Base-by-base conservation (phyloP, 1,139 yeast genomes). In the Pichia sp. region DNA sequence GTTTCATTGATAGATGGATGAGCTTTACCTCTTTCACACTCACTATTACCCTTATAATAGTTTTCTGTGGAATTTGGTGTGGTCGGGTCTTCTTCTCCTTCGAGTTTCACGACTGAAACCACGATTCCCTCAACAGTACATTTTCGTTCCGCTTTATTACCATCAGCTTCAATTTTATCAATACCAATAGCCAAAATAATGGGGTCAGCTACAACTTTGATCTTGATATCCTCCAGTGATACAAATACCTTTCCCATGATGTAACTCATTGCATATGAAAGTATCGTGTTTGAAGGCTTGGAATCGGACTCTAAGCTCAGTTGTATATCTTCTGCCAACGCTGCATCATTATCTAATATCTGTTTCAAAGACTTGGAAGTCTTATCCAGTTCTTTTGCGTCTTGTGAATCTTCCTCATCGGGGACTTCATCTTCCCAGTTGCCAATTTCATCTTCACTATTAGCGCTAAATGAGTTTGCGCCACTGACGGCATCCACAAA, bases 241-340 rank as follows among this genome's bases (percentile, higher is more conserved):
- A 85, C 74, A 53, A 73, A 80, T 11, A 87, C 68, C 62, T 85
- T 80, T 62, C 87, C 81, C 13, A 87, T 67, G 0, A 92, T 90
- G 59, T 85, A 75, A 57, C 86, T 93, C 1, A 83, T 86, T 0
- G 90, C 86, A 55, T 72, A 75, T 13, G 81, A 72, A 78, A 85
- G 78, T 56, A 87, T 78, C 3, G 79, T 78, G 48, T 85, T 77
- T 54, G 49, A 44, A 1, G 46, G 16, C 38, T 46, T 41, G 11
- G 48, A 10, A 83, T 44, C 47, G 26, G 45, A 34, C 1, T 42
- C 31, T 10, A 46, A 38, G 11, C 15, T 48, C 47, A 42, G 34
- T 13, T 50, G 43, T 7, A 49, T 30, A 10, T 55, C 57, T 23
- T 46, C 47, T 15, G 43, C 36, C 23, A 50, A 15, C n/a, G 47